These are phyloP conservation scores for Mortierella sp. DNA, from an alignment of 371 early-diverging fungal genomes.

Conservation along the genomic window DNA sequence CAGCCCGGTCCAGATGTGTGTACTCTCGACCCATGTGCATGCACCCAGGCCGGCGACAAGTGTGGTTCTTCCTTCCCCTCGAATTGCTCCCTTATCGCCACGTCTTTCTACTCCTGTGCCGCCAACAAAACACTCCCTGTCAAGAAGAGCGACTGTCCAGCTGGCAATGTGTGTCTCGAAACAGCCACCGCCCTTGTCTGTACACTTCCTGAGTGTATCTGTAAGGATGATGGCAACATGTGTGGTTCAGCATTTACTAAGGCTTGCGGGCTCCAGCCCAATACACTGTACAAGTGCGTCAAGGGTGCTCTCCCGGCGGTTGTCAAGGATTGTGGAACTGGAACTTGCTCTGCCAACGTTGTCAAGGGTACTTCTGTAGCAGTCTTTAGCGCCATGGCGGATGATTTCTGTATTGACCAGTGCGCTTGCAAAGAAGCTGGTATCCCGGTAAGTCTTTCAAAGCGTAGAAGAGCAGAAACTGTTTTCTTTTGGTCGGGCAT, in stretches of 20 bases:
- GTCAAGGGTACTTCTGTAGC: not conserved
- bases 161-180: not conserved
- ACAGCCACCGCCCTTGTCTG: not conserved
- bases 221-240: not conserved
- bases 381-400: not conserved
- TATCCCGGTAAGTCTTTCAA: not conserved
- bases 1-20: not conserved
- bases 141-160: not conserved
- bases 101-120: not conserved
- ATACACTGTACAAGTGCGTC: conserved; percentile 7
- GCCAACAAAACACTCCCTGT: not conserved
- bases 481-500: not conserved
- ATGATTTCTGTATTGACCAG: conserved; percentile 19
- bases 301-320: not conserved
- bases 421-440: conserved; percentile 19
- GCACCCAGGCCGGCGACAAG: not conserved
- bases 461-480: not conserved
- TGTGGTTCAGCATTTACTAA: conserved; percentile 9
- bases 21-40: not conserved
- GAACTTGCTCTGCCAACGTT: conserved; percentile 23
- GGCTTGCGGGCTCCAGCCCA: not conserved
- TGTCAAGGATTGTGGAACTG: conserved; percentile 14
- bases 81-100: not conserved
- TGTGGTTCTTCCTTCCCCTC: not conserved
- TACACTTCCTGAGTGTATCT: not conserved